These are phyloP conservation scores for Cercospora sp. DNA, from an alignment of 2,329 filamentous ascomycete genomes.

Conservation along the genomic window DNA sequence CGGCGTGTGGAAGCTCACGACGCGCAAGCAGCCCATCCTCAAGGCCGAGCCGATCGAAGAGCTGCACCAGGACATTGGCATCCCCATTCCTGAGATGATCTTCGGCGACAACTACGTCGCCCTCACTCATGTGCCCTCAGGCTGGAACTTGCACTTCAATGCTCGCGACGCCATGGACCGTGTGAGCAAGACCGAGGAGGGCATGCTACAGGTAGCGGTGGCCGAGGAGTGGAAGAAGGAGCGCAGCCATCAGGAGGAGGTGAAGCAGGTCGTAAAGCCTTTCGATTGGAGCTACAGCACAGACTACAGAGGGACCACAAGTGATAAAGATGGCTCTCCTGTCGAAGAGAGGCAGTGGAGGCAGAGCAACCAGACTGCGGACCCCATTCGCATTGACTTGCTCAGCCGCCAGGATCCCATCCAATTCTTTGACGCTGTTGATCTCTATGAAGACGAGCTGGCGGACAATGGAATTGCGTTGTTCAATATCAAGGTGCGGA, in stretches of 20 bases:
- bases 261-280: constrained; percentile 90
- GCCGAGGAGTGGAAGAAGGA: constrained; percentile 82
- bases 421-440: constrained; percentile 92
- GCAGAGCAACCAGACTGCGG: constrained; percentile 40
- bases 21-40: constrained; percentile 90
- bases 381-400: constrained; percentile 77
- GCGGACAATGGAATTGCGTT: constrained; percentile 96
- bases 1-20: constrained; percentile 57
- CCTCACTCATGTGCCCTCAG: constrained; percentile 70
- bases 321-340: constrained; percentile 11
- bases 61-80: constrained; percentile 75
- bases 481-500: constrained; percentile 84
- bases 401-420: constrained; percentile 90
- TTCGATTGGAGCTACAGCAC: constrained; percentile 99
- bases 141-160: constrained; percentile 79
- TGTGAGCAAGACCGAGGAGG: constrained; percentile 89
- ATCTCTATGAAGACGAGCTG: constrained; percentile 95
- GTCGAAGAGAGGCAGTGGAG: constrained; percentile 28
- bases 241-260: constrained; percentile 73
- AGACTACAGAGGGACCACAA: constrained; percentile 72
- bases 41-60: constrained; percentile 87
- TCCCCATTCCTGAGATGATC: constrained; percentile 96
- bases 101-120: constrained; percentile 90
- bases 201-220: constrained; percentile 92
- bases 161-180: constrained; percentile 83